Evolutionary conservation across 176 grass and related monocot genomes (phyloP).

Genomic region (Juncus inflexus): DNA sequence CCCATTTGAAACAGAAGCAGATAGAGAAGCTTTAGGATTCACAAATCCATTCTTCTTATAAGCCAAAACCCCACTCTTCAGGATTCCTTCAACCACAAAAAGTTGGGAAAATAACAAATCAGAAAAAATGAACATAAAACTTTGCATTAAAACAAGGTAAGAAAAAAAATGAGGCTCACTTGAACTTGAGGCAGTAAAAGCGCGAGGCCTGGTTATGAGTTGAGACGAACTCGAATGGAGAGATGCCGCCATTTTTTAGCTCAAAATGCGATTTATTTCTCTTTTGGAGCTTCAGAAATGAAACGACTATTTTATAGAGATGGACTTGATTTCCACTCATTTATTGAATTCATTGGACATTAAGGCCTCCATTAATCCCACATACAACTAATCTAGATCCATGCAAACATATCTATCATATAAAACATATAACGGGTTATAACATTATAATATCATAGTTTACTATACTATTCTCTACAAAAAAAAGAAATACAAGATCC

Average conservation of each 20-base stretch:
- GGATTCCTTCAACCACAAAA: not conserved
- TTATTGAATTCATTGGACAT: no score
- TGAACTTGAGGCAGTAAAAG: not conserved
- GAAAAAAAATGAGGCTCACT: slow-evolving; percentile 10
- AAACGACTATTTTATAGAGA: not conserved
- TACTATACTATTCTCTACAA: not conserved
- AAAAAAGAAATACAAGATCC: no score
- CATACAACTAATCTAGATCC: not conserved
- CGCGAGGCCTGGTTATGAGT: not conserved
- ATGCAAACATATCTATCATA: not conserved
- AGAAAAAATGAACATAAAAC: not conserved
- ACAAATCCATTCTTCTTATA: not conserved
- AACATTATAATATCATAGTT: not conserved
- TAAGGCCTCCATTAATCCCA: not conserved
- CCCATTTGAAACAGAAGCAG: slow-evolving; percentile 3
- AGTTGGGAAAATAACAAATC: slow-evolving; percentile 1
- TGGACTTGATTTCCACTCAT: not conserved
- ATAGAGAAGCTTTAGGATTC: slow-evolving; percentile 9
- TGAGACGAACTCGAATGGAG: not conserved
- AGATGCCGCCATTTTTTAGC: slow-evolving; percentile 20
- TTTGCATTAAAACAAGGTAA: not conserved
- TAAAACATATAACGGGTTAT: not conserved
- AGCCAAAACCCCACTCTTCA: slow-evolving; percentile 3
- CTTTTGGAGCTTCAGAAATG: not conserved
- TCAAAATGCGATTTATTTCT: not conserved